Conservation (phyloP, 768 basidiomycete species). For the Lactifluus piperatus region DNA sequence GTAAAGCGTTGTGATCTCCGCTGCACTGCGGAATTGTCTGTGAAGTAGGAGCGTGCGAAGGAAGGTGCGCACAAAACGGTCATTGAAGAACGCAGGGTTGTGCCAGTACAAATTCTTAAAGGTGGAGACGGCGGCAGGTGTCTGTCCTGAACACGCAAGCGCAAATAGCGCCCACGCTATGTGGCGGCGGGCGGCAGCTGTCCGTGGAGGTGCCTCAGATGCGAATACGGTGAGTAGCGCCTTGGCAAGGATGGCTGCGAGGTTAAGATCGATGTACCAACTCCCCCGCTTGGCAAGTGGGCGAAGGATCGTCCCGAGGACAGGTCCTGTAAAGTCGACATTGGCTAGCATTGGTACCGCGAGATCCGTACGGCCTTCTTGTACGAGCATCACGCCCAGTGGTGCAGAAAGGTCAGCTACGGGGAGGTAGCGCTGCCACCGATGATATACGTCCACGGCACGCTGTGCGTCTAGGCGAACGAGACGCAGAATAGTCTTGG, state of each 20-base stretch:
- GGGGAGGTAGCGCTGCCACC: conserved; percentile 15
- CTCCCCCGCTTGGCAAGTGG: conserved; percentile 10
- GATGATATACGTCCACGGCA: conserved; percentile 7
- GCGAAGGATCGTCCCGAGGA: conserved; percentile 28
- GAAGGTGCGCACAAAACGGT: conserved; percentile 29
- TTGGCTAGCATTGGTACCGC: conserved; percentile 10
- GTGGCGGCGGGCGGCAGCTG: conserved; percentile 30
- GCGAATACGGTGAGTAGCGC: conserved; percentile 31
- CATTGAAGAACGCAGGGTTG: conserved; percentile 34
- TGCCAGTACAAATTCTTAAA: conserved; percentile 32
- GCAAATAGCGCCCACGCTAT: conserved; percentile 34
- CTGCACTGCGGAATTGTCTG: conserved; percentile 33
- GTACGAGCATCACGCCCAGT: conserved; percentile 8
- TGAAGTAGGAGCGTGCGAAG: conserved; percentile 33
- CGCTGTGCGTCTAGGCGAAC: conserved; percentile 11
- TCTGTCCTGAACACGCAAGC: conserved; percentile 31
- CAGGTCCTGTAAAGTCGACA: conserved; percentile 1
- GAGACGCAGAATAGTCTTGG: conserved; percentile 9
- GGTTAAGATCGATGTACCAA: conserved; percentile 11
- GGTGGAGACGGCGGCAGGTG: conserved; percentile 31
- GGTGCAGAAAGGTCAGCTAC: conserved; percentile 8
- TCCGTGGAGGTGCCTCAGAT: conserved; percentile 28
- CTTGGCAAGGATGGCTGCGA: conserved; percentile 10
- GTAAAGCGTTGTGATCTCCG: conserved; percentile 20
- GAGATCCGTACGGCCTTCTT: conserved; percentile 15